Percentiles rank a stretch among this genome's conserved stretches.
Evolutionary conservation across 78 protist species (phyloP).

Genomic region (Goniomonas avonlea): DNA sequence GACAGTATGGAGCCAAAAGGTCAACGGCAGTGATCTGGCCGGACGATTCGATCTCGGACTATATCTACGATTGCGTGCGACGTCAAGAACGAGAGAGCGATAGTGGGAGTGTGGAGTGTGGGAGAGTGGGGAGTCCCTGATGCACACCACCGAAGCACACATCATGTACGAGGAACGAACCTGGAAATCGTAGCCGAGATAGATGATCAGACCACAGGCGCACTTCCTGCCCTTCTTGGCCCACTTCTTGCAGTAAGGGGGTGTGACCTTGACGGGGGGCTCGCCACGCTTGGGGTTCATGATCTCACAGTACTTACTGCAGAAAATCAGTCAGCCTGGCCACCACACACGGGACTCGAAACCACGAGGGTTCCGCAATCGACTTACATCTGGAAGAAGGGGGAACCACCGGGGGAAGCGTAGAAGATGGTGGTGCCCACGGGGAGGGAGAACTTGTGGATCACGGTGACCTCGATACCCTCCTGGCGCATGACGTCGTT

Average conservation of each 20-base stretch:
- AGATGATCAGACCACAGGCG: conserved; percentile 23
- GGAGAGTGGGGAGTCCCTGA: too few species aligned
- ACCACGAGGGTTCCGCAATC: background rate
- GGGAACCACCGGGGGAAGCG: conserved; percentile 9
- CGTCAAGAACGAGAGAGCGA: too few species aligned
- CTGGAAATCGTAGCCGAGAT: too few species aligned
- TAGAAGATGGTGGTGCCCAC: conserved; percentile 2
- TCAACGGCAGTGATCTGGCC: too few species aligned
- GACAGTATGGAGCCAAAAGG: too few species aligned
- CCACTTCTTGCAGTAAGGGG: conserved; percentile 2
- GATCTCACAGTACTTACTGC: background rate
- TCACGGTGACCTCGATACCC: conserved; percentile 9
- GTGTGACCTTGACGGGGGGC: conserved; percentile 18
- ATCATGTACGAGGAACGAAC: too few species aligned
- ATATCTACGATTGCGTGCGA: too few species aligned
- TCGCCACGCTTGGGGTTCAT: background rate
- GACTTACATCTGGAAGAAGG: conserved; percentile 3
- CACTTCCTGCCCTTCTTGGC: conserved; percentile 12
- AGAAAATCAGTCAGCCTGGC: background rate
- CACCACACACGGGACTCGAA: background rate
- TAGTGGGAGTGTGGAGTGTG: too few species aligned
- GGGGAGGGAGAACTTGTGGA: conserved; percentile 8
- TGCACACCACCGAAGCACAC: too few species aligned
- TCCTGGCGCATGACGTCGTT: conserved; percentile 5
- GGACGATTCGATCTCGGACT: too few species aligned